phyloP scores from a whole-genome alignment of 495 filamentous ascomycete species.

The Penicillium macrosclerotiorum region DNA sequence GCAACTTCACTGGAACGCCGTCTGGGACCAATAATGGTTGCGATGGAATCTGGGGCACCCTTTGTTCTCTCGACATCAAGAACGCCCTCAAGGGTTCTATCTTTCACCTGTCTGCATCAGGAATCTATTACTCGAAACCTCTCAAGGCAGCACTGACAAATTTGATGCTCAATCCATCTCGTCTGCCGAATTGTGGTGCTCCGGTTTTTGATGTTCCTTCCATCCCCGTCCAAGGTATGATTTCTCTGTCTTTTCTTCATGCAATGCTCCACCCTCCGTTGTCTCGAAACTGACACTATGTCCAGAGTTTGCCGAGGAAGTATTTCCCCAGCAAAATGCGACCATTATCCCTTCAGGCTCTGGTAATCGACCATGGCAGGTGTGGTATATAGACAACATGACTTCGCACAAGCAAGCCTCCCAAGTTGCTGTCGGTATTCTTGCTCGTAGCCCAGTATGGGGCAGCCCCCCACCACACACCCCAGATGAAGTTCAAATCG shows the following conservation, averaged over 20 bases:
- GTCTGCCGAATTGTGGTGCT: constrained; percentile 29
- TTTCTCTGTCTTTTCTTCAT: constrained; percentile 3
- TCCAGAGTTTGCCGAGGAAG: constrained; percentile 38
- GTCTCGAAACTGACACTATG: constrained; percentile 3
- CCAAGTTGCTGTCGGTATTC: constrained; percentile 42
- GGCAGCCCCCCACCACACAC: constrained; percentile 21
- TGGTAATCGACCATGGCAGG: constrained; percentile 35
- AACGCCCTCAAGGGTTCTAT: constrained; percentile 25
- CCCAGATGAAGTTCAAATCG: constrained; percentile 36
- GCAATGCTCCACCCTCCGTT: not conserved
- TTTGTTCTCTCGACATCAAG: constrained; percentile 38
- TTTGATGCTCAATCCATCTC: constrained; percentile 24
- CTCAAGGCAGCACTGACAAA: constrained; percentile 31
- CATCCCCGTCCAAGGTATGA: constrained; percentile 39
- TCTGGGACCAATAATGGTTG: constrained; percentile 40
- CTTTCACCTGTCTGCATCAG: constrained; percentile 27
- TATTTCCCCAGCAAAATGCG: constrained; percentile 24
- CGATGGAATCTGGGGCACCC: constrained; percentile 39
- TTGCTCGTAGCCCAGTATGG: constrained; percentile 37
- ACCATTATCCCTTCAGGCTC: constrained; percentile 32
- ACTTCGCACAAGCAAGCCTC: constrained; percentile 34
- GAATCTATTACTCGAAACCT: constrained; percentile 30
- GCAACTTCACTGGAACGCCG: constrained; percentile 39
- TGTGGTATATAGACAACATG: constrained; percentile 41
- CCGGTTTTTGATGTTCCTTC: constrained; percentile 35